Percentiles rank a stretch among this genome's conserved stretches.
Conservation (phyloP, 1,139 yeast genomes). For the Geotrichum australiense region DNA sequence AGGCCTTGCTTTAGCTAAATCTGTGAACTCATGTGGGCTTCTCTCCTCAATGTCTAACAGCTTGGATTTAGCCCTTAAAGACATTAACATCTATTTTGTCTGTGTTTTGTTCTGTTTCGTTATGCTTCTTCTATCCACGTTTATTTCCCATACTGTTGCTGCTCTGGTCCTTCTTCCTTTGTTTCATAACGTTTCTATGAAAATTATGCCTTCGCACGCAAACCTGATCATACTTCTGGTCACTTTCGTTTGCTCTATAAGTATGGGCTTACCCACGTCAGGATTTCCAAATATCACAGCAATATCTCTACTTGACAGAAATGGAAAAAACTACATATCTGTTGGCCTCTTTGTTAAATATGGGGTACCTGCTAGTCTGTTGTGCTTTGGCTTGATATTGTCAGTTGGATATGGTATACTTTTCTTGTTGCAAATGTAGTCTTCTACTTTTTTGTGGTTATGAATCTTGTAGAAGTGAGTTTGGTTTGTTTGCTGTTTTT, state of each 20-base stretch:
- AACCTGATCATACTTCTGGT: conserved; percentile 71
- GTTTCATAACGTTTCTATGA: conserved; percentile 77
- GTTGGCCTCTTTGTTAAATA: conserved; percentile 77
- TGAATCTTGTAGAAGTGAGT: too few species aligned
- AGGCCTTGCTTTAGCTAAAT: conserved; percentile 88
- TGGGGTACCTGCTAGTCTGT: conserved; percentile 79
- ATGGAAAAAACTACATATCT: conserved; percentile 77
- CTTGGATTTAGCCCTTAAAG: conserved; percentile 49
- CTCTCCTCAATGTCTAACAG: conserved; percentile 64
- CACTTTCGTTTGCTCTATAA: conserved; percentile 79
- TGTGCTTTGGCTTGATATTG: conserved; percentile 61
- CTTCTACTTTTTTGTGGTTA: too few species aligned
- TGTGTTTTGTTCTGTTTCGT: conserved; percentile 70
- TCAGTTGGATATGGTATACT: conserved; percentile 77
- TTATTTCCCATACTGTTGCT: conserved; percentile 93
- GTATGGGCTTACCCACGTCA: conserved; percentile 94
- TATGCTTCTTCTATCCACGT: conserved; percentile 78
- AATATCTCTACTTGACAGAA: conserved; percentile 80
- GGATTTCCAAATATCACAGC: conserved; percentile 98
- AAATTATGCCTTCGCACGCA: conserved; percentile 62
- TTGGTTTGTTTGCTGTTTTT: too few species aligned
- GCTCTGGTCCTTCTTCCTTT: conserved; percentile 88
- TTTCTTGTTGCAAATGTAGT: too few species aligned
- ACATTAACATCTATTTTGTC: conserved; percentile 60
- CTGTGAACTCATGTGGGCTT: conserved; percentile 81